Evolutionary conservation across 2,329 filamentous ascomycete species (phyloP), one percentile per base, ranked within the genome.

Genomic region (Scedosporium dehoogii): DNA sequence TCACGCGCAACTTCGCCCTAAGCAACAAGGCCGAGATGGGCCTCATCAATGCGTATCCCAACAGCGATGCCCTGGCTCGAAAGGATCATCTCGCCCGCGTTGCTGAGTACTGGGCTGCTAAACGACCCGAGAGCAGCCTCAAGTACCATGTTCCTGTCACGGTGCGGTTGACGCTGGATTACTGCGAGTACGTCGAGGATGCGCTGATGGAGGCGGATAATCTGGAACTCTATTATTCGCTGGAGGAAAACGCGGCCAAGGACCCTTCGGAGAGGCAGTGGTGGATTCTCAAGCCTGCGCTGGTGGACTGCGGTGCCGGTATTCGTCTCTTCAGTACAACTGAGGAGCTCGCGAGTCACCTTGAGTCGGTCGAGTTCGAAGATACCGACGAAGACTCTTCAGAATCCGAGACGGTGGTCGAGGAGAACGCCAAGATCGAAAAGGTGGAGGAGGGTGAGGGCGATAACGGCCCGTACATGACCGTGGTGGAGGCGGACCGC

Each of bases 261-360:
- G 64, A 66, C 1, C 41, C 70, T 0, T 59, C 59, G 0, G 68
- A 75, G 1, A 66, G 74, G 1, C 70, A 75, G 38, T 76, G 74
- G 73, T 76, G 74, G 74, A 76, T 76, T 25, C 61, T 76, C 3
- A 76, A 76, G 59, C 73, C 74, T 1, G 73, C 74, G 0, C 66
- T 76, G 64, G 70, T 75, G 9, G 74, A 76, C 23, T 75, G 73
- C n/a, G 74, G 73, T 1, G 70, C 73, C 7, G 74, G 74, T 0
- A 76, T 76, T n/a, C 69, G 73, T 0, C 68, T 76, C 7, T 76
- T 76, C 62, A 76, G 73, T 29, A 76, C 73, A 0, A 64, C 71
- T 10, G 70, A 74, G 0, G 74, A 76, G 46, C 66, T 76, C 0
- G 73, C 72, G 1, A 66, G 69, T 25, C 68, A 73, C 9, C 68